Percentiles rank a stretch among this genome's conserved stretches.
Conservation (phyloP, 305 asterid species). For the Fraxinus sp. region DNA sequence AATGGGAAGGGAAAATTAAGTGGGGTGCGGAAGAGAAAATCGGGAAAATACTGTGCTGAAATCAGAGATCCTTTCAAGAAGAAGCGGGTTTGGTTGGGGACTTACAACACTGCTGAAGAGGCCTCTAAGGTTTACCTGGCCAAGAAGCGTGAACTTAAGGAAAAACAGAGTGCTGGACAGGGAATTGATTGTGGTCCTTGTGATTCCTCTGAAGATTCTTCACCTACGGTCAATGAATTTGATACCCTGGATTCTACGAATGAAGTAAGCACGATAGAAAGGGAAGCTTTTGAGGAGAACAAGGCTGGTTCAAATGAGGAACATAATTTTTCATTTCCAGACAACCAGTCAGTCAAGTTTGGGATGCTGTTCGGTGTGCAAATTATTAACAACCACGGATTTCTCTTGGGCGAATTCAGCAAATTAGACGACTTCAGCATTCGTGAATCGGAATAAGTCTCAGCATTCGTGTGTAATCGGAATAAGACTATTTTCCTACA, state of each 20-base stretch:
- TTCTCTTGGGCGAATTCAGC: slow-evolving; percentile 44
- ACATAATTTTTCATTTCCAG: not conserved
- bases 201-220: slow-evolving; percentile 21
- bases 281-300: slow-evolving; percentile 1
- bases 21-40: slow-evolving; percentile 34
- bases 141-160: slow-evolving; percentile 30
- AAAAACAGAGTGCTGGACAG: slow-evolving; percentile 11
- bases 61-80: slow-evolving; percentile 38
- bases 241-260: slow-evolving; percentile 18
- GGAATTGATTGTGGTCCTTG: slow-evolving; percentile 16
- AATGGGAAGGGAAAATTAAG: not conserved
- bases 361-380: slow-evolving; percentile 34
- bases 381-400: slow-evolving; percentile 37
- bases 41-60: slow-evolving; percentile 38
- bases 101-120: slow-evolving; percentile 43
- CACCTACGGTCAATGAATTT: slow-evolving; percentile 26
- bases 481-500: not conserved
- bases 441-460: not conserved
- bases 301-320: not conserved
- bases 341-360: not conserved
- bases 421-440: slow-evolving; percentile 43
- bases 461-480: slow-evolving; percentile 13
- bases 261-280: slow-evolving; percentile 16
- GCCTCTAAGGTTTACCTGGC: slow-evolving; percentile 37
- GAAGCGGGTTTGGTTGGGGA: slow-evolving; percentile 49